Conservation (phyloP, 2,329 filamentous ascomycete genomes). For the Alternaria angustiovoidea region DNA sequence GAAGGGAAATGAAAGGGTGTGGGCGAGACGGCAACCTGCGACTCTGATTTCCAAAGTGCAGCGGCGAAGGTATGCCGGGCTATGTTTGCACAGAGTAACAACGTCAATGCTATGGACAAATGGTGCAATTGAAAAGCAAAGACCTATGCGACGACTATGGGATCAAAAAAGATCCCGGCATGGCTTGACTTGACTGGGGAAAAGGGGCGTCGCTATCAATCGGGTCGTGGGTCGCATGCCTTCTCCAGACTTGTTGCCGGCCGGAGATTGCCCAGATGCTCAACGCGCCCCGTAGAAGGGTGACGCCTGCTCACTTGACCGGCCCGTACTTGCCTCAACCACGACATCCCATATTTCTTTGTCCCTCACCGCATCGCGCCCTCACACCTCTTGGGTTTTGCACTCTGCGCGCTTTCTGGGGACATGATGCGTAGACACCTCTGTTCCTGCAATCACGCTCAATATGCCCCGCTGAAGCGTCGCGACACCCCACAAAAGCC, state of each 20-base stretch:
- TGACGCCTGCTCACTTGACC: slow-evolving; percentile 37
- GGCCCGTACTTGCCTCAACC: slow-evolving; percentile 19
- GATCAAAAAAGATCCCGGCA: slow-evolving; percentile 18
- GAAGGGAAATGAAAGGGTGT: slow-evolving; percentile 44
- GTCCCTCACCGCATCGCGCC: not conserved
- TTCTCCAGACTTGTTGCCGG: slow-evolving; percentile 22
- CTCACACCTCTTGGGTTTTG: not conserved
- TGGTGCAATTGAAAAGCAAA: slow-evolving; percentile 27
- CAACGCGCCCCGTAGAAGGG: slow-evolving; percentile 20
- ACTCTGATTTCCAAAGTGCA: slow-evolving; percentile 17
- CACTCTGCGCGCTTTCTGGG: not conserved
- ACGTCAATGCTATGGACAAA: slow-evolving; percentile 21
- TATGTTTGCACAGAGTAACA: slow-evolving; percentile 19
- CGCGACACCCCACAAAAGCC: slow-evolving; percentile 5
- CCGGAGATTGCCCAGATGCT: slow-evolving; percentile 31
- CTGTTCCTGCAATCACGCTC: not conserved
- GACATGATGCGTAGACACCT: not conserved
- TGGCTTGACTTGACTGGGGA: slow-evolving; percentile 19
- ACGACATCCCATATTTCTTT: slow-evolving; percentile 2
- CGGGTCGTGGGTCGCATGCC: slow-evolving; percentile 22
- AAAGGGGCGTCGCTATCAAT: slow-evolving; percentile 33
- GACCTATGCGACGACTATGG: slow-evolving; percentile 21
- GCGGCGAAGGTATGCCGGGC: slow-evolving; percentile 14
- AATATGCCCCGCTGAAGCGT: not conserved
- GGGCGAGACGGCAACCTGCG: slow-evolving; percentile 23